Evolutionary conservation across 169 alveolate species (phyloP), one percentile per base, ranked within the genome.

Genomic region (Eimeria acervulina): DNA sequence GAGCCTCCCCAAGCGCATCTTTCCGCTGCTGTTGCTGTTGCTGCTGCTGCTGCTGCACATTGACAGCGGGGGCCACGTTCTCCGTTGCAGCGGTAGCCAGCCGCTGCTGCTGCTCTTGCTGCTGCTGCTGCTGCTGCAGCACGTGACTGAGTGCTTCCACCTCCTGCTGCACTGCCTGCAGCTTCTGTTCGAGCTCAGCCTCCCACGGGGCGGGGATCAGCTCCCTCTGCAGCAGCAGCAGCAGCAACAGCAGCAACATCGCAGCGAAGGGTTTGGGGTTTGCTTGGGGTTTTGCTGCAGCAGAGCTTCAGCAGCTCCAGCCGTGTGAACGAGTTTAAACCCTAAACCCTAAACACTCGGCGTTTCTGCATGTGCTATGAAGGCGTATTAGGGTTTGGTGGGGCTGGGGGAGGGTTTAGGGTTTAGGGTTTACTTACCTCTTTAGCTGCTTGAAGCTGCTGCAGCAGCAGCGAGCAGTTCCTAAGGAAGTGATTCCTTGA

Each of bases 401-500:
- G 26, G 5, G 10, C 26, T 7, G 8, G 8, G 5, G 5, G 5
- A 63, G 74, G 74, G 74, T 63, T 63, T 63, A 63, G 74, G 74
- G 74, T 47, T 47, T 47, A 47, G 55, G 55, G 55, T 47, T 47
- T 47, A 47, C 5, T 47, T 47, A 47, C 55, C 33, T 92, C 85
- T 76, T 52, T 44, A 6, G 59, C 52, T 12, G 91, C 80, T 2
- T 76, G 93, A 23, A 92, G 96, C 66, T 83, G 47, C 59, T 76
- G 72, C 59, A 92, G 70, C 44, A 92, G 85, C n/a, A 70, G 10
- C 0, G 91, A 70, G 33, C 96, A 92, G 52, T 70, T 92, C 38
- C 61, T 51, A 15, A 92, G 55, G 51, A 92, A 92, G 81, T 92
- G 66, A 66, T 92, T 87, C 21, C 96, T 31, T 13, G 92, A 76